Base-by-base conservation (phyloP, 768 basidiomycete species). In the Amanita muscaria region DNA sequence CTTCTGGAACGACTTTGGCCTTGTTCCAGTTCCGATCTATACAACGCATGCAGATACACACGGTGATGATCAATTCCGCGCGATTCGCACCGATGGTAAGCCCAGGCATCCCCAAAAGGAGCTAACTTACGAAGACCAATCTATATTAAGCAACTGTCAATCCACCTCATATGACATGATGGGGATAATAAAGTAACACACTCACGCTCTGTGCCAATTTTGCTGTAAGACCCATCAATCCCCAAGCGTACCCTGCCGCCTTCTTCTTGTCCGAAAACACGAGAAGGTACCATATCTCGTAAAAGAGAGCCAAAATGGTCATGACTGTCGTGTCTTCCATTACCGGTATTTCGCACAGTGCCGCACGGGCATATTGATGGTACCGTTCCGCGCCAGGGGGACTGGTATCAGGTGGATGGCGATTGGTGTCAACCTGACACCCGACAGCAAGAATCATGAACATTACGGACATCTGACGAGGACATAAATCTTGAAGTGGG, bases 391-490 rank as follows among this genome's bases (percentile, higher is more conserved):
- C 74, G 37, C 77, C 77, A 14, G 74, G 67, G 6, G n/a, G n/a
- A n/a, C n/a, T n/a, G n/a, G 69, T 73, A 57, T 65, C 71, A 38
- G 52, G 69, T 51, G 55, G 64, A 29, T n/a, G n/a, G n/a, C 58
- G 68, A 16, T 65, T 62, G 3, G 78, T 65, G 59, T 85, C 81
- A 25, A 83, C 80, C 36, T 79, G 67, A 44, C 74, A 75, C 22
- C 81, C 82, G 29, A 84, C 76, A 21, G 83, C 78, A 47, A 84
- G 66, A 49, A 85, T 78, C 70, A 84, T 80, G 54, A 78, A 72
- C 48, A 83, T 66, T 21, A 84, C 69, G 9, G 79, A 74, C 3
- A 84, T 68, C 25, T 80, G 69, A 41, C 81, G 72, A 18, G 82
- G 76, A 50, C 74, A 77, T 37, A 82, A 67, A 31, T 74, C 72